These are phyloP conservation scores for Pyrenochaeta sp. DNA, from an alignment of 2,329 filamentous ascomycete species.

Conservation along the genomic window DNA sequence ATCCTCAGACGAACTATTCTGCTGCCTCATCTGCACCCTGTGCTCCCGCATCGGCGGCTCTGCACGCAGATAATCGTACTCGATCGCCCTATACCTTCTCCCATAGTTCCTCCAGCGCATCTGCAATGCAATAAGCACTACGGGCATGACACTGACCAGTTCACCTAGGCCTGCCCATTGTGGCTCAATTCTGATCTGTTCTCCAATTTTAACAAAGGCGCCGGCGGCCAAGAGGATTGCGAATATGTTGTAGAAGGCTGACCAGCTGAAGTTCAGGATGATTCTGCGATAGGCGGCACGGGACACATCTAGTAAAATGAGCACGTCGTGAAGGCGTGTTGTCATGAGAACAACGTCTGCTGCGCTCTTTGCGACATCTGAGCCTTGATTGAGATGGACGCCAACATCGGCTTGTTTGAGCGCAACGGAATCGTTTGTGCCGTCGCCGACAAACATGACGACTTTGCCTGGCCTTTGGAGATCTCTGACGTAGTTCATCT, in stretches of 20 bases:
- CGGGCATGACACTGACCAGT: conserved; percentile 76
- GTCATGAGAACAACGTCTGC: conserved; percentile 75
- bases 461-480: conserved; percentile 39
- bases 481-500: conserved; percentile 60
- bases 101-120: conserved; percentile 52
- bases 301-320: conserved; percentile 66
- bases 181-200: conserved; percentile 63
- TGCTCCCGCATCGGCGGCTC: conserved; percentile 3
- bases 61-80: conserved; percentile 16
- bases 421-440: conserved; percentile 80
- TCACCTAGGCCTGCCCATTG: conserved; percentile 75
- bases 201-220: conserved; percentile 51
- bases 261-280: conserved; percentile 75
- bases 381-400: conserved; percentile 68
- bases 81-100: conserved; percentile 24
- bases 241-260: conserved; percentile 73
- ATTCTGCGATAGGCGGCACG: conserved; percentile 51
- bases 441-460: conserved; percentile 78
- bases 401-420: conserved; percentile 76
- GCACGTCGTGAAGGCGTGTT: conserved; percentile 63
- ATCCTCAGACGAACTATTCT: neutral
- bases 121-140: conserved; percentile 66
- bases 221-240: conserved; percentile 73
- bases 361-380: conserved; percentile 70
- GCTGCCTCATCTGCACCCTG: neutral